A percentile compares a stretch with the other conserved stretches of the same genome.
These are phyloP conservation scores for Wakefieldia striispora DNA, from an alignment of 768 basidiomycete genomes.

Conservation along the genomic window DNA sequence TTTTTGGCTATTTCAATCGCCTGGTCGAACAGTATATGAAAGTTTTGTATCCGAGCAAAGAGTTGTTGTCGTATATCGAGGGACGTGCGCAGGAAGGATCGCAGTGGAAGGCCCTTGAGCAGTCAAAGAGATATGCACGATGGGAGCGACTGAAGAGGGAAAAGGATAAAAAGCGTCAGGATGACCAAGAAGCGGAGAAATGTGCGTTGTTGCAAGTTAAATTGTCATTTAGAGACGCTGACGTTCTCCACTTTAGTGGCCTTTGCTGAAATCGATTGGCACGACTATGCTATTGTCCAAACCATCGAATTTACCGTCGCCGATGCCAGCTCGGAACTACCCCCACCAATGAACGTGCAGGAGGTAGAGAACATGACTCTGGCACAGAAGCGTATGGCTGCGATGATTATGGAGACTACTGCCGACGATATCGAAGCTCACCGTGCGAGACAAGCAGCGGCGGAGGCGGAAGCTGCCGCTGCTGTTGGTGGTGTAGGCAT, in stretches of 20 bases:
- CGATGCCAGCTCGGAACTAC: slow-evolving; percentile 87
- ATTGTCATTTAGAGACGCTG: not conserved
- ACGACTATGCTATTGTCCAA: slow-evolving; percentile 97
- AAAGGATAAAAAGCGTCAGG: slow-evolving; percentile 80
- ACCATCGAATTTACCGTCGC: slow-evolving; percentile 96
- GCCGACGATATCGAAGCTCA: slow-evolving; percentile 84
- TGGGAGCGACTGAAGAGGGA: slow-evolving; percentile 87
- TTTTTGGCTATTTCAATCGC: slow-evolving; percentile 96
- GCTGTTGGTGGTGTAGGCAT: slow-evolving; percentile 67
- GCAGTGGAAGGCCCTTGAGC: slow-evolving; percentile 76
- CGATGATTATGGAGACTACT: slow-evolving; percentile 96
- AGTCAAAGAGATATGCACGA: slow-evolving; percentile 74
- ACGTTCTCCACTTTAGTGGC: slow-evolving; percentile 53
- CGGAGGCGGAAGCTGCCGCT: slow-evolving; percentile 80
- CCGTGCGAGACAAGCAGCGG: slow-evolving; percentile 77
- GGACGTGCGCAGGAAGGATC: slow-evolving; percentile 62
- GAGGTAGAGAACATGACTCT: slow-evolving; percentile 96
- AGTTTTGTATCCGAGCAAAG: slow-evolving; percentile 80
- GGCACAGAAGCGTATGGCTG: slow-evolving; percentile 96
- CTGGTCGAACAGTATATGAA: slow-evolving; percentile 96
- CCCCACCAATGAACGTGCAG: slow-evolving; percentile 93
- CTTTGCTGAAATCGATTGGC: slow-evolving; percentile 98
- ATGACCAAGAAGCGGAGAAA: slow-evolving; percentile 90
- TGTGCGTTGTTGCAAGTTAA: slow-evolving; percentile 44
- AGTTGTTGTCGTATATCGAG: slow-evolving; percentile 70